Evolutionary conservation across 768 basidiomycete species (phyloP).

Genomic region (button mushroom (Agaricus bisporus)): DNA sequence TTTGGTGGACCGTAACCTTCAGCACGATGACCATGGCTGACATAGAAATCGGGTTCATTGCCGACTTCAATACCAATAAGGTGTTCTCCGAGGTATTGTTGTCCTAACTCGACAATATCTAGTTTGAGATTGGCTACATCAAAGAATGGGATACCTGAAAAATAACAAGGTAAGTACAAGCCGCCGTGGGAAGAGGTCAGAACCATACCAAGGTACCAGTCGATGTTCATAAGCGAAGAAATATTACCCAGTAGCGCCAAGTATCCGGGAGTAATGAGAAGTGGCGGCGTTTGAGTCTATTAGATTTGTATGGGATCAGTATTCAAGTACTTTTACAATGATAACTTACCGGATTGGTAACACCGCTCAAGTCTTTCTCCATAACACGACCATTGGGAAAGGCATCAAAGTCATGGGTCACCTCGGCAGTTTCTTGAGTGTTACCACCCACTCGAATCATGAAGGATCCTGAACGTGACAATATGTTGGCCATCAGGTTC

Average conservation of each 20-base stretch:
- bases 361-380: conserved; percentile 35
- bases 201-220: conserved; percentile 40
- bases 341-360: conserved; percentile 34
- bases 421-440: conserved; percentile 59
- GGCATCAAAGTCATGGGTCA: conserved; percentile 29
- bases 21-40: conserved; percentile 31
- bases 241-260: conserved; percentile 64
- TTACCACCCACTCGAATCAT: conserved; percentile 75
- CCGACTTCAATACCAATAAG: conserved; percentile 68
- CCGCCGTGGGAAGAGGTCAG: background rate
- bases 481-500: conserved; percentile 75
- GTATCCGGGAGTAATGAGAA: conserved; percentile 58
- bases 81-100: conserved; percentile 61
- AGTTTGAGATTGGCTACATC: conserved; percentile 50
- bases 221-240: conserved; percentile 49
- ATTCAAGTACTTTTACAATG: background rate
- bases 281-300: conserved; percentile 63
- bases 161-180: background rate
- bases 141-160: conserved; percentile 60
- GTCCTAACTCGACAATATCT: conserved; percentile 51
- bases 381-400: conserved; percentile 43
- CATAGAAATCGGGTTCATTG: conserved; percentile 62
- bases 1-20: conserved; percentile 32
- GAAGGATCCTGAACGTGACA: conserved; percentile 54
- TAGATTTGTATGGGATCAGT: background rate